These are phyloP conservation scores for Metarhizium humberi DNA, from an alignment of 2,329 filamentous ascomycete genomes.

Conservation along the genomic window DNA sequence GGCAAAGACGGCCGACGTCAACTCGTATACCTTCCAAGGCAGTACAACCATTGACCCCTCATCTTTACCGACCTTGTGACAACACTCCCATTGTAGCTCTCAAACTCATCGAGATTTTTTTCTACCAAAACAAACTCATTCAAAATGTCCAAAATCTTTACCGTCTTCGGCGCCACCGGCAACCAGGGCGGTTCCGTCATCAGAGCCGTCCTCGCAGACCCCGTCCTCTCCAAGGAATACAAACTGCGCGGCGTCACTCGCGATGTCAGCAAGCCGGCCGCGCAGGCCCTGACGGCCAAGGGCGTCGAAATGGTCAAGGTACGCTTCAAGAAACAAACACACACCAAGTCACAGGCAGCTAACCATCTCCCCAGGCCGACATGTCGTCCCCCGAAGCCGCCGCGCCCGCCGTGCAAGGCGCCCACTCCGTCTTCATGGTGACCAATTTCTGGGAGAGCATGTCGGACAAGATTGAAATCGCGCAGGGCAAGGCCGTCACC, in stretches of 20 bases:
- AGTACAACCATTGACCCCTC: too few relatives aligned
- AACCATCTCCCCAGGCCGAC: conserved; percentile 23
- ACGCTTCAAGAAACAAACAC: conserved; percentile 5
- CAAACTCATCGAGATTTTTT: neutral
- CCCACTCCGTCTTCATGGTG: conserved; percentile 33
- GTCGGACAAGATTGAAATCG: conserved; percentile 25
- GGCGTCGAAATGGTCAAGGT: conserved; percentile 35
- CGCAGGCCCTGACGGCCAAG: conserved; percentile 25
- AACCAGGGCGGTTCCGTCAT: conserved; percentile 40
- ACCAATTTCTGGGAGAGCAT: conserved; percentile 29
- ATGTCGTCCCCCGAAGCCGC: conserved; percentile 26
- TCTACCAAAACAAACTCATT: neutral
- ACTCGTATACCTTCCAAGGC: too few relatives aligned
- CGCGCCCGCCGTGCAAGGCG: conserved; percentile 27
- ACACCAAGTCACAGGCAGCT: neutral
- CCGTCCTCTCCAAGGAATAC: conserved; percentile 33
- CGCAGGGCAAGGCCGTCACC: conserved; percentile 35
- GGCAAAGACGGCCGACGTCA: too few relatives aligned
- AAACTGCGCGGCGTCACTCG: conserved; percentile 38
- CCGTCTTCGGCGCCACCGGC: conserved; percentile 40
- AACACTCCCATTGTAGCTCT: too few relatives aligned
- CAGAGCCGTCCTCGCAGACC: conserved; percentile 33
- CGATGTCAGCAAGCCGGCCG: conserved; percentile 29
- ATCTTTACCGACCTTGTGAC: too few relatives aligned
- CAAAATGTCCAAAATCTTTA: conserved; percentile 27